Evolutionary conservation across 129 eudicot species (phyloP), one percentile per base, ranked within the genome.

Genomic region (Tanacetum coccineum): DNA sequence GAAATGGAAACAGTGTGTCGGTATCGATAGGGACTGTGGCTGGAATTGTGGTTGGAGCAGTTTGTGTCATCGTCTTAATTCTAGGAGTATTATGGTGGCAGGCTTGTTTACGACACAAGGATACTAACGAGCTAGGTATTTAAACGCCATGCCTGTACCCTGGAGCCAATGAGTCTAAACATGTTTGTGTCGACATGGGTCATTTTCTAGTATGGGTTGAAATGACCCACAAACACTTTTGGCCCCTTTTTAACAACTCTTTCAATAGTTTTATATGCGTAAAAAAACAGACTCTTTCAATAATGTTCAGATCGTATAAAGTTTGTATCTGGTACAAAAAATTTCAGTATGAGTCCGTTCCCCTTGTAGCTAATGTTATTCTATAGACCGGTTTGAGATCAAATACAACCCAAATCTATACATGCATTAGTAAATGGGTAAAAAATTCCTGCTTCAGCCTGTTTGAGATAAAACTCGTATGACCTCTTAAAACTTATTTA

Each of bases 41-140:
- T 59, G 91, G 88, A 20, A 82, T 87, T 74, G 87, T 82, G 45
- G 62, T 77, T 58, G 94, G 75, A 72, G 83, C 72, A 63, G 68
- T 75, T 60, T 70, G 75, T 57, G 46, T 39, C 30, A 45, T 77
- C 45, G 13, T 78, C 48, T 17, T 86, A 36, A 59, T 79, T 81
- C 21, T 86, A 44, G 80, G 66, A 45, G 25, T 81, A 45, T 74
- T 83, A 39, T 83, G 94, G 90, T 79, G 88, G 94, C 73, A 56
- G 72, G 84, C 87, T 48, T 81, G 64, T 59, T 36, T 83, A 9
- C 40, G 72, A 17, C 39, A 6, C 57, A 71, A 46, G 73, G 75
- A 76, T 52, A 6, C 77, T 18, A 54, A 40, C 52, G 76, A 63
- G 51, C 19, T 72, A 65, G 95, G 95, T 87, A 76, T 63, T 64